These are phyloP conservation scores for Russula earlei DNA, from an alignment of 768 basidiomycete species.

Conservation along the genomic window DNA sequence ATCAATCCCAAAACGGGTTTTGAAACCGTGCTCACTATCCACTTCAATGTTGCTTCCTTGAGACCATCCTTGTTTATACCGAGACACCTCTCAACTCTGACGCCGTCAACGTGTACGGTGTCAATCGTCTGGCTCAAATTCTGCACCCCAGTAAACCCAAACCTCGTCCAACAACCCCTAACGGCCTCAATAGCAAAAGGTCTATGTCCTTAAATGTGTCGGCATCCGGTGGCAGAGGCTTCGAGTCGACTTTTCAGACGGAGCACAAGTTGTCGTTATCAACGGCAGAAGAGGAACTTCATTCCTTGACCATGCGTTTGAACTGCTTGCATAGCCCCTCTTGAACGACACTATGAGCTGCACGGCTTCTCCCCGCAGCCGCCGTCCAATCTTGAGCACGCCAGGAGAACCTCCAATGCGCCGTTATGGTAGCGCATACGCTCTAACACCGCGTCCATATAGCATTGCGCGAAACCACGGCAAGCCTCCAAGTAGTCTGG, in stretches of 20 bases:
- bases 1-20: background rate
- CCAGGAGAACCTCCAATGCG: background rate
- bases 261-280: background rate
- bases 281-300: background rate
- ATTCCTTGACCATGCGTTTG: background rate
- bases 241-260: background rate
- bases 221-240: background rate
- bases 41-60: background rate
- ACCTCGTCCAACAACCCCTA: background rate
- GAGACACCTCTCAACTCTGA: background rate
- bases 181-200: background rate
- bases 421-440: background rate
- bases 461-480: background rate
- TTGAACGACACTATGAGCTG: background rate
- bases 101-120: background rate
- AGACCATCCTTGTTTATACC: background rate
- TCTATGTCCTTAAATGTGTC: background rate
- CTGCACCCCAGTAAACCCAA: background rate
- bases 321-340: background rate
- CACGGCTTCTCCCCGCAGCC: background rate
- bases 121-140: background rate
- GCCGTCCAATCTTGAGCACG: background rate
- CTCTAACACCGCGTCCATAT: background rate
- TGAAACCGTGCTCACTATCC: background rate
- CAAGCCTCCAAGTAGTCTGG: background rate